Conservation (phyloP, 176 grass and related monocot species). For the Oryza meridionalis region DNA sequence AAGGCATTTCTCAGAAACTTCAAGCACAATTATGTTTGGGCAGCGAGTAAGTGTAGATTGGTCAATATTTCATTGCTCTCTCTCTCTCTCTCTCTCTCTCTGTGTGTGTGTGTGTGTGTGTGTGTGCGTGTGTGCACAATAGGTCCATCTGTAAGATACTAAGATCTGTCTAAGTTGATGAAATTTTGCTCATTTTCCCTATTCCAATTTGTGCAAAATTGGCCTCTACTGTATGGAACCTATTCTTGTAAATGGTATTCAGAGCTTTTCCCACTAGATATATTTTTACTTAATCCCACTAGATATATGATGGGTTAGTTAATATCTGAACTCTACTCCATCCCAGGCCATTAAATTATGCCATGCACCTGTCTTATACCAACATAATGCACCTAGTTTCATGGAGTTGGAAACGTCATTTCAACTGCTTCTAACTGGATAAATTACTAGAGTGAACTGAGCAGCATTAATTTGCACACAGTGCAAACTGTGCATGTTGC, state of each 20-base stretch:
- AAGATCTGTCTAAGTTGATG: too few relatives aligned
- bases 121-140: too few relatives aligned
- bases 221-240: too few relatives aligned
- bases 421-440: constrained; percentile 20
- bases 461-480: neutral
- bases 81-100: too few relatives aligned
- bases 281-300: too few relatives aligned
- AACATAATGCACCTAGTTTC: constrained; percentile 1
- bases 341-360: neutral
- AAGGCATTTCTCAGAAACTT: constrained; percentile 92
- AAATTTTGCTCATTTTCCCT: too few relatives aligned
- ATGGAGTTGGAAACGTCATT: constrained; percentile 22
- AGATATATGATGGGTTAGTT: too few relatives aligned
- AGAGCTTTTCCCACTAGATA: neutral
- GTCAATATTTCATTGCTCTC: neutral
- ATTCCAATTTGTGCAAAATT: too few relatives aligned
- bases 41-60: constrained; percentile 73
- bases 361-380: neutral
- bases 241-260: neutral
- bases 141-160: too few relatives aligned
- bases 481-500: neutral
- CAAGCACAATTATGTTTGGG: constrained; percentile 92
- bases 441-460: constrained; percentile 5
- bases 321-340: neutral
- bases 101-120: too few relatives aligned